phyloP scores from a whole-genome alignment of 257 asterid species.

The Schizonepeta tenuifolia region DNA sequence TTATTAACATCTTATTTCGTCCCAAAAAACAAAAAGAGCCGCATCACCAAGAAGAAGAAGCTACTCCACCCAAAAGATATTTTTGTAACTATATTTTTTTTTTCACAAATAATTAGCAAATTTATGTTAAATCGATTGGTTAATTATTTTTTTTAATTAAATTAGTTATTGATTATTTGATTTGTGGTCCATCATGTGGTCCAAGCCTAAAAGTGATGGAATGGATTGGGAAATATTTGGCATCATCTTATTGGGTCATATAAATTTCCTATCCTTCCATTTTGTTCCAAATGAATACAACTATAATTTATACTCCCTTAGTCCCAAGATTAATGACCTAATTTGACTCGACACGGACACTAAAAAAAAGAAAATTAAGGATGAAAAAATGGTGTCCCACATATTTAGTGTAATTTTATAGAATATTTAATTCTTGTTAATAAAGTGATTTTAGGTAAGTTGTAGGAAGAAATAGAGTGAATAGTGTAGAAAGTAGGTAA shows the following conservation, averaged over 20 bases:
- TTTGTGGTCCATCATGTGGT: conserved; percentile 8
- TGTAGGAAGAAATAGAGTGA: too few relatives aligned
- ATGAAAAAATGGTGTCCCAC: too few relatives aligned
- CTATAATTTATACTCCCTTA: neutral
- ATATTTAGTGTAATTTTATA: too few relatives aligned
- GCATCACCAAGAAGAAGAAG: neutral
- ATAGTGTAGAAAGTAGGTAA: too few relatives aligned
- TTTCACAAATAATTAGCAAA: neutral
- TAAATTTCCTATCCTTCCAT: neutral
- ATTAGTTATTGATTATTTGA: neutral
- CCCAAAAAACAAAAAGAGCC: too few relatives aligned
- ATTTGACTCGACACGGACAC: too few relatives aligned
- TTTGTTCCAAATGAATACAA: neutral
- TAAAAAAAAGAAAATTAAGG: too few relatives aligned
- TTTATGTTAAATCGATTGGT: neutral
- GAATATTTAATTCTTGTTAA: too few relatives aligned
- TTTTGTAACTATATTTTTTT: too few relatives aligned
- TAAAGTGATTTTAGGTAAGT: too few relatives aligned
- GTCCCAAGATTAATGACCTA: too few relatives aligned
- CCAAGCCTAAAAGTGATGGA: conserved; percentile 27
- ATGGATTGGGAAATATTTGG: conserved; percentile 21
- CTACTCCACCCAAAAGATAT: neutral
- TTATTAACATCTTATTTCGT: too few relatives aligned
- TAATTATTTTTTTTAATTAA: neutral
- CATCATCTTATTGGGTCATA: neutral